These are phyloP conservation scores for Phlebiopsis flavidoalba DNA, from an alignment of 768 basidiomycete species.

Conservation along the genomic window DNA sequence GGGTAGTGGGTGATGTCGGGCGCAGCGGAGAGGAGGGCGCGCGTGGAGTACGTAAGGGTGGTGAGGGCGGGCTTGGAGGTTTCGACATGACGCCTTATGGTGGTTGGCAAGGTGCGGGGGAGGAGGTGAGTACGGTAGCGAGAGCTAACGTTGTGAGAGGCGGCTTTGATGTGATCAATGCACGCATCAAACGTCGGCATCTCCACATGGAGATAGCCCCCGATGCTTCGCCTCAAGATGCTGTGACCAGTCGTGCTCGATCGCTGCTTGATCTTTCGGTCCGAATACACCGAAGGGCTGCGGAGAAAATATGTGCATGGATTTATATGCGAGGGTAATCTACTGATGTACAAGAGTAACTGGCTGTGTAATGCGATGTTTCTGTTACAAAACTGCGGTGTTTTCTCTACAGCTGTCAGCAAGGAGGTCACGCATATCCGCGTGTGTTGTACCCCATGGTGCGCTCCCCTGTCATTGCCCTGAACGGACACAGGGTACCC, in stretches of 20 bases:
- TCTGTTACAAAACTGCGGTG: neutral
- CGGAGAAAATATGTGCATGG: neutral
- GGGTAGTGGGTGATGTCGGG: conserved; percentile 30
- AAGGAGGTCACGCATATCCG: neutral
- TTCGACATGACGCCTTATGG: neutral
- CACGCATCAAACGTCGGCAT: neutral
- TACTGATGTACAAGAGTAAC: neutral
- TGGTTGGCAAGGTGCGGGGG: too few relatives aligned
- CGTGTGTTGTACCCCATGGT: conserved; percentile 4
- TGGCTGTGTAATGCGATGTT: neutral
- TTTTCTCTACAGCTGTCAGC: neutral
- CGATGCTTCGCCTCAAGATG: neutral
- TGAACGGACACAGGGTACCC: neutral
- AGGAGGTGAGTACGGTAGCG: too few relatives aligned
- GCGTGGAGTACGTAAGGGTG: conserved; percentile 21
- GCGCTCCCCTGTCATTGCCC: conserved; percentile 7
- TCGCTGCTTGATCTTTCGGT: too few relatives aligned
- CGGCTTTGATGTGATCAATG: neutral
- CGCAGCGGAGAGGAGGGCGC: conserved; percentile 42
- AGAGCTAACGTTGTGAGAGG: neutral
- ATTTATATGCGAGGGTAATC: neutral
- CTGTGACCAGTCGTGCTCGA: neutral
- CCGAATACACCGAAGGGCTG: too few relatives aligned
- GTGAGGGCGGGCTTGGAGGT: conserved; percentile 7
- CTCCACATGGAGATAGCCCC: neutral